phyloP scores from a whole-genome alignment of 371 early-diverging fungal species.

The Mortierella sp. region DNA sequence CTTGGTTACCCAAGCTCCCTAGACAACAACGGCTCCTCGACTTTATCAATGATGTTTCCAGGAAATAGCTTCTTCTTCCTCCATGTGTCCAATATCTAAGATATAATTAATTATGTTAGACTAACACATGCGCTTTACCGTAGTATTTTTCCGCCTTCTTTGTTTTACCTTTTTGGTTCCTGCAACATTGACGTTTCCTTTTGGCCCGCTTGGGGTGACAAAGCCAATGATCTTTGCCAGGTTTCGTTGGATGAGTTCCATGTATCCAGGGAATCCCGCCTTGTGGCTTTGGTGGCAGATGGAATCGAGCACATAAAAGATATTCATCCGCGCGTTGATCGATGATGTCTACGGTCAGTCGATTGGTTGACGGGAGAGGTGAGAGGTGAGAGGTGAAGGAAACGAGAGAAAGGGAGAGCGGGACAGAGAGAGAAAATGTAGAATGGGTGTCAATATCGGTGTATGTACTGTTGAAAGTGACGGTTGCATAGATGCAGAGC shows the following conservation, averaged over 20 bases:
- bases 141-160: conserved; percentile 17
- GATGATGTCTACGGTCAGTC: conserved; percentile 58
- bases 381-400: not conserved
- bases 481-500: not conserved
- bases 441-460: no score
- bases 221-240: conserved; percentile 65
- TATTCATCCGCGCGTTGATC: conserved; percentile 74
- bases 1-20: conserved; percentile 62
- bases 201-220: conserved; percentile 71
- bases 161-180: conserved; percentile 71
- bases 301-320: conserved; percentile 81
- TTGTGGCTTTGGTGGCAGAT: conserved; percentile 71
- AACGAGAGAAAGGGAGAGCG: not conserved
- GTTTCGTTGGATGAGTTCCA: conserved; percentile 69
- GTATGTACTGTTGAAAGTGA: no score
- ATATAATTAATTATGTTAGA: not conserved
- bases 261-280: conserved; percentile 66
- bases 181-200: conserved; percentile 77
- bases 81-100: conserved; percentile 44
- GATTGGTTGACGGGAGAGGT: not conserved
- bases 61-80: conserved; percentile 51
- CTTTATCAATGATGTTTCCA: conserved; percentile 57
- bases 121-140: not conserved
- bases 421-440: not conserved
- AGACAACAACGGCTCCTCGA: conserved; percentile 61